Evolutionary conservation across 768 basidiomycete species (phyloP).

Genomic region (Mrakia gelida): DNA sequence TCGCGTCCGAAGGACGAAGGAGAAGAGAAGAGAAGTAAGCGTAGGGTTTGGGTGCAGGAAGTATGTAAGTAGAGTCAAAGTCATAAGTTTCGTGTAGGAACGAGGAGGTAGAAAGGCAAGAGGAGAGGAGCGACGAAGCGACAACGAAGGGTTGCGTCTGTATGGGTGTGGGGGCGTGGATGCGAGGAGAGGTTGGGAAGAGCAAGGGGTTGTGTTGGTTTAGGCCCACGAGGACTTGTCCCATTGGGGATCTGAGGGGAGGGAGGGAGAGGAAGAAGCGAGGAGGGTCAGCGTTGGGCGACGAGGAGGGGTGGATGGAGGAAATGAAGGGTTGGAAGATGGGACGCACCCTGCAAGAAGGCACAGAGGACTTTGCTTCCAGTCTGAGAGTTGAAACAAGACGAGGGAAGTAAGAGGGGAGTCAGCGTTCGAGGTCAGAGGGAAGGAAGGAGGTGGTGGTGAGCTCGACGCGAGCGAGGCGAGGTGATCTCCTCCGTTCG

Average conservation of each 20-base stretch:
- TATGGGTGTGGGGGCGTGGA: too few relatives aligned
- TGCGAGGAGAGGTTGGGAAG: too few relatives aligned
- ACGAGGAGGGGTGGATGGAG: not conserved
- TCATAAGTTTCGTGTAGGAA: too few relatives aligned
- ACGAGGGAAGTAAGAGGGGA: not conserved
- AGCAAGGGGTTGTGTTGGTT: not conserved
- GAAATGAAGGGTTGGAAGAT: not conserved
- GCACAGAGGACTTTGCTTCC: slow-evolving; percentile 95
- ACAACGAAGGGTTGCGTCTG: too few relatives aligned
- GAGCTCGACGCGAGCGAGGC: not conserved
- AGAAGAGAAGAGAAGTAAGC: too few relatives aligned
- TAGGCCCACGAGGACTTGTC: slow-evolving; percentile 43
- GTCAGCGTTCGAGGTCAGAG: not conserved
- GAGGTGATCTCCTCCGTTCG: not conserved
- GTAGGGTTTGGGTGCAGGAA: too few relatives aligned
- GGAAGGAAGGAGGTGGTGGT: not conserved
- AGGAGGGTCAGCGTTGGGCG: slow-evolving; percentile 1
- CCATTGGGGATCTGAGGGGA: slow-evolving; percentile 72
- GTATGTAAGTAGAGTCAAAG: too few relatives aligned
- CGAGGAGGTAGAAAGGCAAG: too few relatives aligned
- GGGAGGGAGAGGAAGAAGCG: not conserved
- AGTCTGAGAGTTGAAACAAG: slow-evolving; percentile 54
- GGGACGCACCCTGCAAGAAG: slow-evolving; percentile 62
- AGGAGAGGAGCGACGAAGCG: too few relatives aligned
- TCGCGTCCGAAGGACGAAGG: too few relatives aligned